Evolutionary conservation across 257 asterid genomes (phyloP), one percentile per base, ranked within the genome.

Genomic region (Solanum corneliomulleri): DNA sequence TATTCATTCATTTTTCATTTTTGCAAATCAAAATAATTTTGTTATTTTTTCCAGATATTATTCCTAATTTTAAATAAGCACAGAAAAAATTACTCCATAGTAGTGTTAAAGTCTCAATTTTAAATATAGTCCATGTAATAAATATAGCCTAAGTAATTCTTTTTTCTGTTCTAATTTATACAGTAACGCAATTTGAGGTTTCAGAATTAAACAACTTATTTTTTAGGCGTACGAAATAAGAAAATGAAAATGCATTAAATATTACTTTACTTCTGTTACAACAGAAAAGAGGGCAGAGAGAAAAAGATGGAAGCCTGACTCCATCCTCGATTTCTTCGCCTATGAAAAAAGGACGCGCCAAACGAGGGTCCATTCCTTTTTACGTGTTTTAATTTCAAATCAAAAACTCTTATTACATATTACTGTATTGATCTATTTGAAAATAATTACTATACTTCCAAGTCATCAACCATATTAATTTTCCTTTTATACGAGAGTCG

Each of bases 241-340:
- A 49, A 14, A 49, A 18, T 20, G 58, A 49, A 49, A 76, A 42
- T 76, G 83, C 83, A n/a, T 42, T 42, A 18, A 41, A n/a, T 42
- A n/a, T 42, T 14, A 35, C 39, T 35, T 35, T 35, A 1, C 39
- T 35, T 35, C 39, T 35, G 39, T 35, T 35, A 35, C 39, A 35
- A 35, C 39, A 35, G n/a, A 56, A 27, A 25, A 23, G 42, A 81
- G 45, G 45, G 21, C 33, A 21, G 71, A 58, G 18, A 29, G 68
- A 68, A 41, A 70, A 66, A 45, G 81, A 44, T 10, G 37, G 66
- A 66, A 33, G 5, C 4, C 82, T 87, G 82, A 81, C 69, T 84
- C 86, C 62, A 86, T 64, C 87, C 93, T 91, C 88, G 93, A 39
- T 12, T 64, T 88, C 88, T 80, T 83, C 89, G 85, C 89, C 86